Evolutionary conservation across 2,329 filamentous ascomycete genomes (phyloP), one percentile per base, ranked within the genome.

Genomic region (Fusarium metavorans): DNA sequence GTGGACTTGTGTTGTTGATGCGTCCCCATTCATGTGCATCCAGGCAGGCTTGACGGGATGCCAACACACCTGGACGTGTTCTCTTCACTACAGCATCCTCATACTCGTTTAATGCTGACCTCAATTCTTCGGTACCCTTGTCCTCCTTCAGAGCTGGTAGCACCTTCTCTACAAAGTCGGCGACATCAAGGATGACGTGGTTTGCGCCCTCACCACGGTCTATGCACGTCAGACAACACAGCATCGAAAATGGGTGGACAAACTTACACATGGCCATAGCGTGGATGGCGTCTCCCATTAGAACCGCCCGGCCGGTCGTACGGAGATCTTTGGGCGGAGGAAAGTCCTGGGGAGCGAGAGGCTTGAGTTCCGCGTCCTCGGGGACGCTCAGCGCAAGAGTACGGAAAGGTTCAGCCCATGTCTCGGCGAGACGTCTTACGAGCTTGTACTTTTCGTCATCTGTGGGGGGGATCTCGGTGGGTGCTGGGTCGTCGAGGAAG

Each of bases 191-290:
- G 39, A 91, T 87, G 4, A 86, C 88, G 61, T 90, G 88, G 70
- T 91, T 91, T 7, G 87, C 88, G 1, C 87, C 88, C 78, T 91
- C 89, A 4, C 89, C 89, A 14, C 89, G 84, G 74, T 88, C 88
- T 91, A 30, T 1, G 0, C 0, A 1, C 8, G 48, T 57, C 54
- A 65, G 30, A 1, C 4, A 1, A 1, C 1, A 1, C 48, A 6
- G 4, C 2, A 18, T 5, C 9, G 5, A 8, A n/a, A 10, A 16
- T 3, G 5, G 16, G 9, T 6, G 0, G 0, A 2, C 3, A 5
- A 16, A 80, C 87, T 79, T 84, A 90, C 88, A 90, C 88, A 90
- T 90, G 0, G 87, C 86, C 88, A 91, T 91, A 0, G 87, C 84
- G 77, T 91, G 89, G 4, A 89, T 82, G 0, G 89, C 86, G 77